Evolutionary conservation across 805 yeast species (phyloP), one percentile per base, ranked within the genome.

Genomic region (Candida berthetii): DNA sequence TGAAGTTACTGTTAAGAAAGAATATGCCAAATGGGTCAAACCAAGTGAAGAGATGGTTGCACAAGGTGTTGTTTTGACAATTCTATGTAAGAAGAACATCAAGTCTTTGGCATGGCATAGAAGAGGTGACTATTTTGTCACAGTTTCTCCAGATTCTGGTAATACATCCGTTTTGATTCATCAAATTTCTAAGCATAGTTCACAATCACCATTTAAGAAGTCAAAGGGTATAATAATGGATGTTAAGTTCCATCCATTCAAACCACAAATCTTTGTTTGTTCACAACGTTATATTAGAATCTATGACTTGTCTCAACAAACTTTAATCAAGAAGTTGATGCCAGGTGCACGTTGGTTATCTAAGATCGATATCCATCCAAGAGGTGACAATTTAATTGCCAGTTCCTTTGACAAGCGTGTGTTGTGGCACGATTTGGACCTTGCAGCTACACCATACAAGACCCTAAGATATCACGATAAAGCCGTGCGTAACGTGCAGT

Each of bases 281-380:
- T 85, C 96, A 10, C 99, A 93, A 69, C 77, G 98, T 58, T 86
- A 89, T 52, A 76, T 93, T 48, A 80, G 96, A 52, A 78, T 93
- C 41, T 93, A 93, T 64, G 96, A 93, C 62, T 74, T 93, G 54
- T 78, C 95, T 22, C 85, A 82, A 55, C 99, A 93, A 69, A 77
- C 75, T 18, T 64, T 93, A 49, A 72, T 85, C 45, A 89, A 88
- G 72, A 87, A 89, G 55, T 70, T 93, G 51, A 66, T 82, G 69
- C 98, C 99, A 1, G 98, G 98, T 56, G 97, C 96, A 2, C 80
- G 96, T 64, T 87, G 96, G 96, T 74, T 93, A 53, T 81, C 95
- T 16, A 74, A 82, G 51, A 81, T 93, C 57, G 98, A 90, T 60
- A 83, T 93, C 39, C 98, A 93, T 63, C 97, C 98, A 44, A 74